These are phyloP conservation scores for Funneliformis geosporum DNA, from an alignment of 192 early-diverging fungal species.

Conservation along the genomic window DNA sequence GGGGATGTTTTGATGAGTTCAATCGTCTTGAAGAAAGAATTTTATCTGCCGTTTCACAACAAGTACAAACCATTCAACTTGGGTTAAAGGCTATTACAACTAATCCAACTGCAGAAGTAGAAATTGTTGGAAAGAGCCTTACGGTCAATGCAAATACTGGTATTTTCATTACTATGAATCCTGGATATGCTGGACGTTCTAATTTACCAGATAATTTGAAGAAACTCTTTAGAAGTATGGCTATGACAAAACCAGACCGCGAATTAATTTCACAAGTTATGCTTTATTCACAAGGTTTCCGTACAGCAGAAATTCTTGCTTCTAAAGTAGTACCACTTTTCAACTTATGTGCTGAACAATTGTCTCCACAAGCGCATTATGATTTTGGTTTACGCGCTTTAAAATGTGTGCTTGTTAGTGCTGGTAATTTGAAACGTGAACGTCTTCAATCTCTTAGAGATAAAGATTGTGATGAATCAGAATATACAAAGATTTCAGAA, in stretches of 20 bases:
- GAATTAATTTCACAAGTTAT: conserved; percentile 99
- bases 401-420: conserved; percentile 98
- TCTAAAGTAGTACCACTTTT: conserved; percentile 98
- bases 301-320: conserved; percentile 89
- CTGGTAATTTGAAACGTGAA: conserved; percentile 97
- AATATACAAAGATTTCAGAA: conserved; percentile 61
- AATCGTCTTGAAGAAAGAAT: conserved; percentile 98
- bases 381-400: conserved; percentile 98
- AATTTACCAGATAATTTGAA: conserved; percentile 99
- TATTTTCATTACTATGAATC: conserved; percentile 99
- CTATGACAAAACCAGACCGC: conserved; percentile 98
- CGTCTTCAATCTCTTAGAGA: conserved; percentile 56
- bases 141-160: conserved; percentile 81
- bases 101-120: conserved; percentile 80
- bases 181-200: conserved; percentile 97
- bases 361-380: conserved; percentile 96
- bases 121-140: conserved; percentile 88
- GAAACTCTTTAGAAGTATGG: conserved; percentile 98
- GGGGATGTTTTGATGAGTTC: conserved; percentile 99
- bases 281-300: conserved; percentile 99
- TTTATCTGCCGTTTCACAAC: conserved; percentile 97
- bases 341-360: conserved; percentile 91
- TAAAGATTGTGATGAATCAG: conserved; percentile 36
- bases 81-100: conserved; percentile 69
- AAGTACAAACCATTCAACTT: conserved; percentile 98